Percentiles rank a stretch among this genome's conserved stretches.
phyloP scores from a whole-genome alignment of 139 green algal species.

The Chlamydomonas sphaeroides region DNA sequence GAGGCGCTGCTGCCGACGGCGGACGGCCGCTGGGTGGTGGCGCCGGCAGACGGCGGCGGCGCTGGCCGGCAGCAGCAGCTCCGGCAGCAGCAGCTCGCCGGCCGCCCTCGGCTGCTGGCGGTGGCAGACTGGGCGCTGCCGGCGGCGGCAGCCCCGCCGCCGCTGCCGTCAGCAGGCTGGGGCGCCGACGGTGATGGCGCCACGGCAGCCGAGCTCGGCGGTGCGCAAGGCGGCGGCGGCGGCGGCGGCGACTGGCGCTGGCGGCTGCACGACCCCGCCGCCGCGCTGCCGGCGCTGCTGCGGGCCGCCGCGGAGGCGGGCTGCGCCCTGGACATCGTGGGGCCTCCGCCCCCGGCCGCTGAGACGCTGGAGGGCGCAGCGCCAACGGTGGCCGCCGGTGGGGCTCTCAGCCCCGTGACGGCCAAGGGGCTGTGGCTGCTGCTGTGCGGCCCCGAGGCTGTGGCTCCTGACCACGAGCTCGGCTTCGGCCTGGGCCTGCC shows the following conservation, averaged over 20 bases:
- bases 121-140: neutral
- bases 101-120: neutral
- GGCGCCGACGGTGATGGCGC: neutral
- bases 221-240: too few species aligned
- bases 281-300: slow-evolving; percentile 5
- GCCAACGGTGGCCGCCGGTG: neutral
- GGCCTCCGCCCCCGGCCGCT: neutral
- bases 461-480: too few species aligned
- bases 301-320: neutral
- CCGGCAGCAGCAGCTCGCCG: neutral
- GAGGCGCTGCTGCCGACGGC: slow-evolving; percentile 25
- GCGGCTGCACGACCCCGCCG: neutral
- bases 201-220: too few species aligned
- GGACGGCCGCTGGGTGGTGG: slow-evolving; percentile 27
- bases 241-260: neutral
- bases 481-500: too few species aligned
- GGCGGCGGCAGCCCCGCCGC: too few species aligned
- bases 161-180: neutral
- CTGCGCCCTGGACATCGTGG: neutral
- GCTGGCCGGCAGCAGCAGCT: neutral
- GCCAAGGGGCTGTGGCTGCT: neutral
- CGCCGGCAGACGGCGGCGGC: neutral
- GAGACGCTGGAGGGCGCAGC: too few species aligned
- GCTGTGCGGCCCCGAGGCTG: neutral
- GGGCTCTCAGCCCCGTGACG: neutral